These are phyloP conservation scores for Pythium apleroticum DNA, from an alignment of 352 stramenopile genomes.

Conservation along the genomic window DNA sequence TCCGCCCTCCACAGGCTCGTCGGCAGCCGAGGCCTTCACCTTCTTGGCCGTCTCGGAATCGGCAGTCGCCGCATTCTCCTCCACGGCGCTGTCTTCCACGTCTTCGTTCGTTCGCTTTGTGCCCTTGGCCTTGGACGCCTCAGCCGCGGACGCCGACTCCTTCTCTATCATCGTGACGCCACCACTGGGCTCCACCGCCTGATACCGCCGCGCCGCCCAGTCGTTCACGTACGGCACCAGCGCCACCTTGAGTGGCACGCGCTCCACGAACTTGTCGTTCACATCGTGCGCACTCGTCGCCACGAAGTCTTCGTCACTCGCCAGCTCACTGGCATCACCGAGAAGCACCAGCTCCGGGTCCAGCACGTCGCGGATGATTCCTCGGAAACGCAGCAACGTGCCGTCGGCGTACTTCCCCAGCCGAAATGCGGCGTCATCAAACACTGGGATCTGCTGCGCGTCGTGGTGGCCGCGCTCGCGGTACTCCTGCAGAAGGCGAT, in stretches of 20 bases:
- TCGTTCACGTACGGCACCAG: constrained; percentile 58
- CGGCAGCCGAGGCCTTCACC: constrained; percentile 25
- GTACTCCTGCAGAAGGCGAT: constrained; percentile 24
- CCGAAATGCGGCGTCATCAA: constrained; percentile 48
- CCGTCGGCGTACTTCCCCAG: constrained; percentile 55
- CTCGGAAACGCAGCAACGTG: constrained; percentile 58
- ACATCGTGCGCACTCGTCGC: constrained; percentile 10
- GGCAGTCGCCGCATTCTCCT: not conserved
- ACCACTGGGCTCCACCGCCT: not conserved
- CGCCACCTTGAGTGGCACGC: constrained; percentile 58
- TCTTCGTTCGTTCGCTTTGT: constrained; percentile 49
- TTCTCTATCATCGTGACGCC: not conserved
- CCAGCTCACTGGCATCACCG: constrained; percentile 10
- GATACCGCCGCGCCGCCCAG: constrained; percentile 47
- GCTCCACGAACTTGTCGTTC: constrained; percentile 50
- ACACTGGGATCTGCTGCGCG: constrained; percentile 30
- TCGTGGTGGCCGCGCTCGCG: constrained; percentile 9
- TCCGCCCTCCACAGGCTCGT: not conserved
- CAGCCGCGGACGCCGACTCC: constrained; percentile 14
- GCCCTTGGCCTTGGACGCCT: constrained; percentile 25
- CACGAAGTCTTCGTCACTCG: not conserved
- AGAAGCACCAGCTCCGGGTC: constrained; percentile 72
- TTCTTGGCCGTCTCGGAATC: constrained; percentile 32
- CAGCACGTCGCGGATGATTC: constrained; percentile 69
- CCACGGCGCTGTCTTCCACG: not conserved